Base-by-base conservation (phyloP, 2,329 filamentous ascomycete species). In the Epichloe glyceriae region DNA sequence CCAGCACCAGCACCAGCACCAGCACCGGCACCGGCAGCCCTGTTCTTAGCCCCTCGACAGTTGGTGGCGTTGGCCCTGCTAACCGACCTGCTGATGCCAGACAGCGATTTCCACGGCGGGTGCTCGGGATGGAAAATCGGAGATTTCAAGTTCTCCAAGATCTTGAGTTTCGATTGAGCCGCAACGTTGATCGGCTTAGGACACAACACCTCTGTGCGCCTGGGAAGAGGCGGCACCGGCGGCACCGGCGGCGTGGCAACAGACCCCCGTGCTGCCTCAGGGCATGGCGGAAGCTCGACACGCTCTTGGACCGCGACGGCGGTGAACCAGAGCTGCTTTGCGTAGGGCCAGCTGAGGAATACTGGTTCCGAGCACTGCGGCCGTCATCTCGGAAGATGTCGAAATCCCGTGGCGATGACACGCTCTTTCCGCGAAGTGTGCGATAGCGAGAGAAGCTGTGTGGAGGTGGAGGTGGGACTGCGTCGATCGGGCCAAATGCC, bases 401-500 rank as follows among this genome's bases (percentile, higher is more conserved):
- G 50, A 68, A 65, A 3, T 57, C 54, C 8, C 55, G 58, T 7
- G 50, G 39, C 40, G 64, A 61, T 20, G 64, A 66, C 10, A 66
- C 56, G 55, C 64, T 68, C 47, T 66, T 68, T 33, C 65, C 66
- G 5, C 65, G 60, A 20, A 67, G 58, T 34, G 49, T 58, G 50
- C 61, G 65, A 50, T 63, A 66, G 41, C 63, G 62, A 4, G 67
- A 68, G 10, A 57, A 52, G 15, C 57, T 46, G n/a, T 54, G 50
- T 40, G 49, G 53, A 8, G 56, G 58, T 19, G 58, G 58, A 51
- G 53, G 54, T 51, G 56, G 51, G 55, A 56, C 47, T 45, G 51
- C 19, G 33, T 52, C 52, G 45, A 52, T 38, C n/a, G 49, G 50
- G 20, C 46, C 51, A 20, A 34, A 34, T 35, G 35, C 44, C 46